These are phyloP conservation scores for Pleoardoris graminearum DNA, from an alignment of 2,329 filamentous ascomycete genomes.

Conservation along the genomic window DNA sequence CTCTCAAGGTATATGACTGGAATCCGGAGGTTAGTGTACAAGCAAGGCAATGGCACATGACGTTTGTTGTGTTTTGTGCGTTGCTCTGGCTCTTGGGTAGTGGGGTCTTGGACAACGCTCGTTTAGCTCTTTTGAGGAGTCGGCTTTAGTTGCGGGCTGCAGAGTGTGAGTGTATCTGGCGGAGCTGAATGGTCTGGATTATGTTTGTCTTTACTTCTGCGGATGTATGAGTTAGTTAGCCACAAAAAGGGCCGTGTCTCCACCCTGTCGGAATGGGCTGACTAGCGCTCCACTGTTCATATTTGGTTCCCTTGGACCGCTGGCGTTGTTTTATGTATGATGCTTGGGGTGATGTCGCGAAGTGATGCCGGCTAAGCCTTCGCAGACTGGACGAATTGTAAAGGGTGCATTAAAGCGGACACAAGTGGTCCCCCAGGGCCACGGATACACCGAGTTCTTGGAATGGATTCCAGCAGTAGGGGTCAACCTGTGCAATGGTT, in stretches of 20 bases:
- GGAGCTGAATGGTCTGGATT: conserved; percentile 17
- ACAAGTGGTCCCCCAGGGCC: no score
- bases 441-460: no score
- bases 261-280: conserved; percentile 20
- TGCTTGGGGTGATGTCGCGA: no score
- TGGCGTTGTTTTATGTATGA: no score
- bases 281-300: conserved; percentile 12
- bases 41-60: conserved; percentile 35
- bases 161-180: conserved; percentile 1
- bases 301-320: not conserved
- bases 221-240: conserved; percentile 41
- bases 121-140: conserved; percentile 2
- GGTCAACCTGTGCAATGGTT: no score
- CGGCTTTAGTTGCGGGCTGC: not conserved
- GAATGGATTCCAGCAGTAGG: no score
- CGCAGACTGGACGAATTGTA: no score
- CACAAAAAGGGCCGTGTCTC: conserved; percentile 29
- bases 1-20: conserved; percentile 25
- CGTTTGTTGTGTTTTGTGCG: conserved; percentile 32
- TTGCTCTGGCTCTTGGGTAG: conserved; percentile 22
- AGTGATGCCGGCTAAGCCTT: no score
- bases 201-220: conserved; percentile 27
- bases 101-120: conserved; percentile 2
- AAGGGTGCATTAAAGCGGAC: no score
- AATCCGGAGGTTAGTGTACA: conserved; percentile 32